A percentile compares a stretch with the other conserved stretches of the same genome.
phyloP scores from a whole-genome alignment of 1,284 basidiomycete species.

The Hemileia vastatrix region DNA sequence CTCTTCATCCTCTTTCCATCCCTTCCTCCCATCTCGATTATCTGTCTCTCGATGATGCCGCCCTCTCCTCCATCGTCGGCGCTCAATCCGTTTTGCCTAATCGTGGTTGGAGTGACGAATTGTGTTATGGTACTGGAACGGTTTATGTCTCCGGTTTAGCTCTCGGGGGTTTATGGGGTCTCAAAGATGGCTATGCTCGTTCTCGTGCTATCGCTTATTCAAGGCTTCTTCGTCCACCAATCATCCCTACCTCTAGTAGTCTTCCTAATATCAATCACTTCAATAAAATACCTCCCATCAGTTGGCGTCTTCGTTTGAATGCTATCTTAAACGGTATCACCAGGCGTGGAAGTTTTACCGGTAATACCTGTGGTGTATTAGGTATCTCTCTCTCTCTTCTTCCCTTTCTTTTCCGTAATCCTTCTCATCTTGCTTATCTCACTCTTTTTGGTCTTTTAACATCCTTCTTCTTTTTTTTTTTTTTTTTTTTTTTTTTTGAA shows the following conservation, averaged over 20 bases:
- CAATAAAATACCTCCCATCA: too few species aligned
- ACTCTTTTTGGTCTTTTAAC: background rate
- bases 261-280: slow-evolving; percentile 27
- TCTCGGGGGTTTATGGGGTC: slow-evolving; percentile 86
- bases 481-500: background rate
- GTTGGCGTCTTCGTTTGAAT: slow-evolving; percentile 74
- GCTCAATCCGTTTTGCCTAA: slow-evolving; percentile 76
- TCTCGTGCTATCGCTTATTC: slow-evolving; percentile 47
- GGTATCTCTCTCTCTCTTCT: slow-evolving; percentile 51
- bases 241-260: slow-evolving; percentile 25
- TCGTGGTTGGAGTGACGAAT: slow-evolving; percentile 96
- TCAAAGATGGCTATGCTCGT: slow-evolving; percentile 82
- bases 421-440: background rate
- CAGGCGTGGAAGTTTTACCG: slow-evolving; percentile 89
- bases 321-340: slow-evolving; percentile 94
- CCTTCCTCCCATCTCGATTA: slow-evolving; percentile 57
- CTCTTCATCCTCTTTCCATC: slow-evolving; percentile 13
- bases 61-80: slow-evolving; percentile 74
- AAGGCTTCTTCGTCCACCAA: slow-evolving; percentile 22
- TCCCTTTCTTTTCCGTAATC: background rate
- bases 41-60: slow-evolving; percentile 83
- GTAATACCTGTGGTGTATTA: slow-evolving; percentile 94
- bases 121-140: slow-evolving; percentile 98
- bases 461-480: background rate
- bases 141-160: slow-evolving; percentile 93